Base-by-base conservation (phyloP, 192 early-diverging fungal species). In the Pilaira anomala region DNA sequence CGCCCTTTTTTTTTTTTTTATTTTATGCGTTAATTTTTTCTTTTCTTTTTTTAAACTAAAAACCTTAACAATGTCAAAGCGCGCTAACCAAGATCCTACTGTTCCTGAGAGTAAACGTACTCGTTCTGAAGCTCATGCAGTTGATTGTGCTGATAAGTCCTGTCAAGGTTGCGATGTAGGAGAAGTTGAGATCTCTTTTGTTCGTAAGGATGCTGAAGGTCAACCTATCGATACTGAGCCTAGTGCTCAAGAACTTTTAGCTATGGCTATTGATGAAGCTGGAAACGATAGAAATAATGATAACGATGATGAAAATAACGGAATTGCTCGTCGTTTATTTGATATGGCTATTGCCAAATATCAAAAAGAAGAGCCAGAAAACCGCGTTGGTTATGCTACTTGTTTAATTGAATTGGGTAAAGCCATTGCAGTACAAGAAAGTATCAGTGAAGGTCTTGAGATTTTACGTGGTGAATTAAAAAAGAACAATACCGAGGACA, bases 81-180 rank as follows among this genome's bases (percentile, higher is more conserved):
- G 58, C 22, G 30, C 33, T 29, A 13, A 28, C 3, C 6, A 51
- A 7, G 48, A 62, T 0, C 30, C 28, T 13, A 14, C 21, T 46
- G 16, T 4, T 46, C 16, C 18, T 2, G 44, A 65, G 30, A 50
- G 39, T 7, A 55, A 22, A 0, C 42, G 58, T 45, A 19, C 50
- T 52, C 52, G 28, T 16, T 22, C 40, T 13, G 54, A 68, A 45
- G 50, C 75, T n/a, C 86, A 87, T 65, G 65, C 76, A 0, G 51
- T 67, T 6, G 81, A 84, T 48, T 88, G 87, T 64, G 63, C 77
- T 7, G 85, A 87, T 63, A 48, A 71, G 0, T 62, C 69, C 3
- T 88, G 87, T 58, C 53, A 72, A 8, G 85, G 81, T 3, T 88
- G 87, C 51, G 87, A 80, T 63, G 80, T 76, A 44, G 87, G 87